phyloP scores from a whole-genome alignment of 2,329 filamentous ascomycete genomes.

The Fusarium incarnatum region DNA sequence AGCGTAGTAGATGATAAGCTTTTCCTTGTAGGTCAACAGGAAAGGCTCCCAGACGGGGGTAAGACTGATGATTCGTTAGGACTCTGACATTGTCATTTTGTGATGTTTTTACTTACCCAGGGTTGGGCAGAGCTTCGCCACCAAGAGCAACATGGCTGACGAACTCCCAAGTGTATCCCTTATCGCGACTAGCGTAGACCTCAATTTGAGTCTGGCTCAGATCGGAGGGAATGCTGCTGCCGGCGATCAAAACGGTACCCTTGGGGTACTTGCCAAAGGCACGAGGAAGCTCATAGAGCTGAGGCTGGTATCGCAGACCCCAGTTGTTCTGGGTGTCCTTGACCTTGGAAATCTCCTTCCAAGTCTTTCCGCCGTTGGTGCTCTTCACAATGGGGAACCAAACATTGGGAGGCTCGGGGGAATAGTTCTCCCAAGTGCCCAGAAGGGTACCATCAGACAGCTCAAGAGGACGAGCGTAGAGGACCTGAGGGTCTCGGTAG shows the following conservation, averaged over 20 bases:
- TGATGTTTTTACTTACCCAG: conserved; percentile 53
- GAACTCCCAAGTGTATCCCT: conserved; percentile 73
- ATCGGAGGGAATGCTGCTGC: conserved; percentile 69
- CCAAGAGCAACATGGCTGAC: conserved; percentile 73
- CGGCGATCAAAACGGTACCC: conserved; percentile 71
- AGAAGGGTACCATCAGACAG: conserved; percentile 61
- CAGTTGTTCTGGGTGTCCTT: conserved; percentile 72
- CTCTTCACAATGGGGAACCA: conserved; percentile 67
- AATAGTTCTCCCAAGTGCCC: conserved; percentile 68
- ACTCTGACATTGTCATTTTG: accelerated
- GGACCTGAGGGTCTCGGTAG: conserved; percentile 57
- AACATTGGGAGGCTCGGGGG: conserved; percentile 65
- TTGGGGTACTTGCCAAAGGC: conserved; percentile 67
- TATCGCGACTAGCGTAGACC: conserved; percentile 73
- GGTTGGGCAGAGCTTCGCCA: conserved; percentile 69
- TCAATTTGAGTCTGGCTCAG: conserved; percentile 75
- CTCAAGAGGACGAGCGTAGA: conserved; percentile 59
- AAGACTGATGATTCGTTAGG: conserved; percentile 49
- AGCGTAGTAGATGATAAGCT: conserved; percentile 75
- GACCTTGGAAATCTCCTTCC: conserved; percentile 72
- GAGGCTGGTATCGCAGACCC: conserved; percentile 77
- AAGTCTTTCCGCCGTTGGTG: conserved; percentile 67
- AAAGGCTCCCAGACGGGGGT: conserved; percentile 68
- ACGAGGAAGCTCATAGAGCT: conserved; percentile 72
- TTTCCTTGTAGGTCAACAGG: conserved; percentile 66